A percentile compares a stretch with the other conserved stretches of the same genome.
Conservation (phyloP, 1,284 basidiomycete species). For the Heterobasidion irregulare region DNA sequence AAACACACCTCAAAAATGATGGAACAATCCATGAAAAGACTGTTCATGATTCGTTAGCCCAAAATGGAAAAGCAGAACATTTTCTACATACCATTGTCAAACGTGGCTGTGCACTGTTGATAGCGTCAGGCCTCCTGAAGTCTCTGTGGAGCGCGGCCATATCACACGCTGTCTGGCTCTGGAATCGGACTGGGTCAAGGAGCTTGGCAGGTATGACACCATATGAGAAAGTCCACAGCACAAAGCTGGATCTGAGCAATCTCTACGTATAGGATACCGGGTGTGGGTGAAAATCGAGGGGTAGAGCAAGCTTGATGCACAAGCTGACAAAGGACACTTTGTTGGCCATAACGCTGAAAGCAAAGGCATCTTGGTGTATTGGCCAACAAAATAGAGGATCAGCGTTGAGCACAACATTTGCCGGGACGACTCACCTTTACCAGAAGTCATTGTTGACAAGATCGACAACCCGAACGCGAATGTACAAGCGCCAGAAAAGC, state of each 20-base stretch:
- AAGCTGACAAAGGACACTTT: neutral
- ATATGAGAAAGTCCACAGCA: neutral
- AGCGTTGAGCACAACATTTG: neutral
- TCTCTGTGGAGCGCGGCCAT: neutral
- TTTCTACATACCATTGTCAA: neutral
- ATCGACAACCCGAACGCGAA: neutral
- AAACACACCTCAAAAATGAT: neutral
- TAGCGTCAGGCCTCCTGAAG: neutral
- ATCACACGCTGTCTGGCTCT: neutral
- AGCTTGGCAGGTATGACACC: neutral
- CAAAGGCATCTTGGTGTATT: neutral
- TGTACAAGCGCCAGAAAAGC: neutral
- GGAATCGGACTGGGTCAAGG: neutral
- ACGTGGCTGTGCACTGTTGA: neutral
- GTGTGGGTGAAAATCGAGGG: neutral
- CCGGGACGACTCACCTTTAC: neutral
- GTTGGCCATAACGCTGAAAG: neutral
- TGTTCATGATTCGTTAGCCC: neutral
- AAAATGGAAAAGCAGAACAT: neutral
- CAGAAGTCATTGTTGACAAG: neutral
- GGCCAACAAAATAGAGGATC: neutral
- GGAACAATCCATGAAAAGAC: neutral
- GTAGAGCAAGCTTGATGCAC: neutral
- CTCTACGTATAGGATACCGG: neutral
- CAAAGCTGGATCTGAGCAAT: neutral